Conservation (phyloP, 805 yeast species). For the Ogataea zsoltii region DNA sequence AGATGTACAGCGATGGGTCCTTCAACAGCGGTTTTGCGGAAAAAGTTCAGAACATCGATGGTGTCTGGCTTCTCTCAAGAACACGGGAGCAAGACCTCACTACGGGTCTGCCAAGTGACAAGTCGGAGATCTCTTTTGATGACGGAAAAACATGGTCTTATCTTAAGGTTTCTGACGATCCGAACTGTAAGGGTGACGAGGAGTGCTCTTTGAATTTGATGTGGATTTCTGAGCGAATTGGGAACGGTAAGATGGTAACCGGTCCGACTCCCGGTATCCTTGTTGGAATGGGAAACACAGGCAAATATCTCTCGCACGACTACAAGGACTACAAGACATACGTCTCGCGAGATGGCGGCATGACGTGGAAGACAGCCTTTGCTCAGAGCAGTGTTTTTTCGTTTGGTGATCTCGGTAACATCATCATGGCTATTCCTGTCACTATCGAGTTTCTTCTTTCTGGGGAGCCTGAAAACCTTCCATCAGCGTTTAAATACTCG, state of each 20-base stretch:
- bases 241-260: conserved; percentile 43
- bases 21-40: conserved; percentile 37
- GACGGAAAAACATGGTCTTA: conserved; percentile 56
- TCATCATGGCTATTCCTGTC: conserved; percentile 60
- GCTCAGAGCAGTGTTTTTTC: conserved; percentile 54
- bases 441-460: conserved; percentile 16
- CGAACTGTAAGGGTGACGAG: conserved; percentile 42
- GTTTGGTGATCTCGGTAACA: conserved; percentile 79
- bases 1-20: conserved; percentile 41
- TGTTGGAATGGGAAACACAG: conserved; percentile 81
- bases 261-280: conserved; percentile 58
- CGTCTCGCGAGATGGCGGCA: conserved; percentile 75
- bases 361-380: conserved; percentile 61
- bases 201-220: conserved; percentile 51
- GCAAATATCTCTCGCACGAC: conserved; percentile 46
- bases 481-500: conserved; percentile 45
- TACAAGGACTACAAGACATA: conserved; percentile 41
- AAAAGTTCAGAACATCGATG: conserved; percentile 56
- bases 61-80: conserved; percentile 53
- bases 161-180: conserved; percentile 47
- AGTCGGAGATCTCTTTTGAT: conserved; percentile 47
- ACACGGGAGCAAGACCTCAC: conserved; percentile 24
- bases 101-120: conserved; percentile 27
- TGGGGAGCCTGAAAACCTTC: conserved; percentile 34
- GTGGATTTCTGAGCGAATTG: conserved; percentile 36